Evolutionary conservation across 2,329 filamentous ascomycete genomes (phyloP).

Genomic region (Paecilomyces fulvus): DNA sequence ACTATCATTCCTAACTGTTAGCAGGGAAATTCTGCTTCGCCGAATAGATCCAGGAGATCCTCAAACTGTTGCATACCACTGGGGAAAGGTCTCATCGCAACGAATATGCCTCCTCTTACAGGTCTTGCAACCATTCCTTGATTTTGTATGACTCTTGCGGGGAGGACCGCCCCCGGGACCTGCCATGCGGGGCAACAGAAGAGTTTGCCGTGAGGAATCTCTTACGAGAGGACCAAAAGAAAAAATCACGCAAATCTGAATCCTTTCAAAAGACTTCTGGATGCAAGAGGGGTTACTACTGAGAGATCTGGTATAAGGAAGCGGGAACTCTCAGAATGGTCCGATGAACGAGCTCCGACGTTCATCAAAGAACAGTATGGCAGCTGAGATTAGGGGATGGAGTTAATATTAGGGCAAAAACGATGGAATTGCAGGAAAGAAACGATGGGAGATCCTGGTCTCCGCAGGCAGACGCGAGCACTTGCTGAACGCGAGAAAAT

Average conservation of each 20-base stretch:
- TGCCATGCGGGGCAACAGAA: slow-evolving; percentile 53
- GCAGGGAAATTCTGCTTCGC: background rate
- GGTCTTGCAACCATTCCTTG: slow-evolving; percentile 93
- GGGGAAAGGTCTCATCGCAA: slow-evolving; percentile 94
- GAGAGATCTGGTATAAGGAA: background rate
- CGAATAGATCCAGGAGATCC: background rate
- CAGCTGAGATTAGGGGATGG: background rate
- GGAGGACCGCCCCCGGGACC: slow-evolving; percentile 92
- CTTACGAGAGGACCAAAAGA: background rate
- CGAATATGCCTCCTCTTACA: slow-evolving; percentile 97
- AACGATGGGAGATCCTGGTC: background rate
- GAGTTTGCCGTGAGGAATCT: background rate
- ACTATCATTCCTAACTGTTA: slow-evolving; percentile 39
- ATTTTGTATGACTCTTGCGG: slow-evolving; percentile 90
- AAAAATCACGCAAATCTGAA: background rate
- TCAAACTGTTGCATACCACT: slow-evolving; percentile 60
- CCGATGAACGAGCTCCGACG: background rate
- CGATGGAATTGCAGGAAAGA: background rate
- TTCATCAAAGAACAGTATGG: background rate
- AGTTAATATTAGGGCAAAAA: background rate
- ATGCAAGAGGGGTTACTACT: background rate
- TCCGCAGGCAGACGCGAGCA: background rate
- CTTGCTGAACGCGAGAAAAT: background rate
- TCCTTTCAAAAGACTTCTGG: background rate
- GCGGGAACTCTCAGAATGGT: no score